Conservation (phyloP, 225 moss, liverwort and hornwort genomes). For the Bryum argenteum region DNA sequence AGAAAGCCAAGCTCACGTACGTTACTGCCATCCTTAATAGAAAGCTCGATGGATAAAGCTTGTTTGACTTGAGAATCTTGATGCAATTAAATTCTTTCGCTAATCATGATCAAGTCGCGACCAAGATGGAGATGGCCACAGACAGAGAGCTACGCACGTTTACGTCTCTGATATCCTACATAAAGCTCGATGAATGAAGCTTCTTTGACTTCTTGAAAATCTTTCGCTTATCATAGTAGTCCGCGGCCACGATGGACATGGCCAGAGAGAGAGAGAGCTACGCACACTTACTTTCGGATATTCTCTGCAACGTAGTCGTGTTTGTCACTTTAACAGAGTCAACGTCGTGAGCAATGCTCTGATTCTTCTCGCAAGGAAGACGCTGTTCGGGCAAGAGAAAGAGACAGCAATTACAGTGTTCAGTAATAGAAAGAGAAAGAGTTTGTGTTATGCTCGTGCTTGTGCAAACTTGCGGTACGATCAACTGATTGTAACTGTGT, state of each 20-base stretch:
- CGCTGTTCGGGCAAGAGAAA: conserved; percentile 1
- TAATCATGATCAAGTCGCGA: too few relatives aligned
- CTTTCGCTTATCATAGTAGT: not conserved
- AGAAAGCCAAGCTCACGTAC: too few relatives aligned
- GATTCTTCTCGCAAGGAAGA: not conserved
- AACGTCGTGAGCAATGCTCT: conserved; percentile 12
- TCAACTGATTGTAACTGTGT: not conserved
- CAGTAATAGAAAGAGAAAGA: not conserved
- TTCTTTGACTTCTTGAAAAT: not conserved
- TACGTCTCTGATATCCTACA: not conserved
- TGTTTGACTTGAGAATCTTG: too few relatives aligned
- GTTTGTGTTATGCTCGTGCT: not conserved
- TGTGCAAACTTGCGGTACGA: not conserved
- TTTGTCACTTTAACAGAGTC: not conserved
- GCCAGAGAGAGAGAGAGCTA: not conserved
- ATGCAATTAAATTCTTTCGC: too few relatives aligned
- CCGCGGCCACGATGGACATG: conserved; percentile 13
- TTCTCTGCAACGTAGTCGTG: not conserved
- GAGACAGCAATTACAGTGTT: not conserved
- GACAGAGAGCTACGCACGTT: too few relatives aligned
- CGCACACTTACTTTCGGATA: not conserved
- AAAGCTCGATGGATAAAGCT: not conserved
- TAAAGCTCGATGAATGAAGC: conserved; percentile 1
- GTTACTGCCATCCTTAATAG: too few relatives aligned
- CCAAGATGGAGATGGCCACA: too few relatives aligned